Evolutionary conservation across 1,284 basidiomycete genomes (phyloP).

Genomic region (Trichosporon coremiiforme): DNA sequence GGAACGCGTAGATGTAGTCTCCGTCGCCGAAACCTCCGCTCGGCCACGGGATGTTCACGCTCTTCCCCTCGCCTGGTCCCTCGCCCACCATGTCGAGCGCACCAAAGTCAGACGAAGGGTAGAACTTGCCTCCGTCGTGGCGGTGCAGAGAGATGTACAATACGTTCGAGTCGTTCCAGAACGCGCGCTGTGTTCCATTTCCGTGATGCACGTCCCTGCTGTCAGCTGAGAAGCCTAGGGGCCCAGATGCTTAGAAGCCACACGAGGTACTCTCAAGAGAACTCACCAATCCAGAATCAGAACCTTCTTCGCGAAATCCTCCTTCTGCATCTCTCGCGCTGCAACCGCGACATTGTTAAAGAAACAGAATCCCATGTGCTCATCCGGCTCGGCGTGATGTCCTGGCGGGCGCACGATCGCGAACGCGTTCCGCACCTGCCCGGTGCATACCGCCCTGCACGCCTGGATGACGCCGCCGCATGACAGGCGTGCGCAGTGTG

Average conservation of each 20-base stretch:
- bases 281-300: conserved; percentile 93
- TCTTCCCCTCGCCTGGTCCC: conserved; percentile 80
- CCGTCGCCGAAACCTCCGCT: conserved; percentile 84
- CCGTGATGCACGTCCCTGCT: conserved; percentile 96
- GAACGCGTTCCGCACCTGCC: conserved; percentile 80
- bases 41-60: conserved; percentile 96
- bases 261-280: too few relatives aligned
- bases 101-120: conserved; percentile 89
- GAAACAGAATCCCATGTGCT: conserved; percentile 99
- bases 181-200: conserved; percentile 95
- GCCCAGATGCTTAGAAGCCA: too few relatives aligned
- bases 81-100: conserved; percentile 81
- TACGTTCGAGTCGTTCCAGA: conserved; percentile 85
- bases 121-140: conserved; percentile 87
- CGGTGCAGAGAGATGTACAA: conserved; percentile 95
- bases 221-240: too few relatives aligned
- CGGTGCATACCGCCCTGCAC: conserved; percentile 78
- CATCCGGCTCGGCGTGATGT: conserved; percentile 96
- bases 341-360: conserved; percentile 98
- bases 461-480: conserved; percentile 95
- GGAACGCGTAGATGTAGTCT: conserved; percentile 96
- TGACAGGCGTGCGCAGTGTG: conserved; percentile 79
- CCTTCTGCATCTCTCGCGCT: conserved; percentile 72
- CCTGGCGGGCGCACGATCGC: conserved; percentile 97
- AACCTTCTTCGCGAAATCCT: conserved; percentile 72